Evolutionary conservation across 1,139 yeast species (phyloP).

Genomic region (Candida freyschussii): DNA sequence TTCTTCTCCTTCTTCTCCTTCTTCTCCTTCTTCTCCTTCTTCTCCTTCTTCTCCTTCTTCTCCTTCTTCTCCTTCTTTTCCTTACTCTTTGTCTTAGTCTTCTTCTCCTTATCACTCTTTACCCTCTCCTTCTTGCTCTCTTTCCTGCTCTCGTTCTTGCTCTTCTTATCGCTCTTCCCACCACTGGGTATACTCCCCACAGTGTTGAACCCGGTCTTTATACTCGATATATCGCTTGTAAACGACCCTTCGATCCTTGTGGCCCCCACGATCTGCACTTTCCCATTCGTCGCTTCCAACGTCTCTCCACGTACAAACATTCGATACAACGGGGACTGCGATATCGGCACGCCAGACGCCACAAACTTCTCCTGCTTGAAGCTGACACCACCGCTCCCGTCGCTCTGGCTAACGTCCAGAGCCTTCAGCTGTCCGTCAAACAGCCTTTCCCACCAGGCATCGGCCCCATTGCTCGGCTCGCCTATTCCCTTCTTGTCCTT

Average conservation of each 20-base stretch:
- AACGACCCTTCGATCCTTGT: conserved; percentile 8
- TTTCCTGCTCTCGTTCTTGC: conserved; percentile 26
- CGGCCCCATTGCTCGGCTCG: conserved; percentile 55
- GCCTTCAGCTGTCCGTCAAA: conserved; percentile 90
- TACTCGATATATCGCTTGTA: conserved; percentile 8
- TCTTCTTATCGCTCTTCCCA: conserved; percentile 18
- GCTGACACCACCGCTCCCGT: conserved; percentile 31
- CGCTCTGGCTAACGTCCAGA: conserved; percentile 51
- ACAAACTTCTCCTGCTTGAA: conserved; percentile 40
- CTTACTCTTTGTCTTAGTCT: conserved; percentile 32
- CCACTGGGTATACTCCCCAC: conserved; percentile 7
- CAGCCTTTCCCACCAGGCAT: conserved; percentile 95
- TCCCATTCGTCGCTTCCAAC: conserved; percentile 68
- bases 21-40: conserved; percentile 30
- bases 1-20: conserved; percentile 17
- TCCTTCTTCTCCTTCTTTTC: conserved; percentile 40
- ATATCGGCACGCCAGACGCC: conserved; percentile 44
- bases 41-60: conserved; percentile 39
- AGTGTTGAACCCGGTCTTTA: conserved; percentile 16
- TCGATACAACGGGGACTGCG: conserved; percentile 56
- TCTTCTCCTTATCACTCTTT: conserved; percentile 22
- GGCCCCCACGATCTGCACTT: conserved; percentile 21
- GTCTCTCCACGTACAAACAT: conserved; percentile 87
- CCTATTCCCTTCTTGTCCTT: conserved; percentile 89
- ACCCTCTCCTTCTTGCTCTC: conserved; percentile 23